Conservation (phyloP, 768 basidiomycete species). For the Termitomyces sp. region DNA sequence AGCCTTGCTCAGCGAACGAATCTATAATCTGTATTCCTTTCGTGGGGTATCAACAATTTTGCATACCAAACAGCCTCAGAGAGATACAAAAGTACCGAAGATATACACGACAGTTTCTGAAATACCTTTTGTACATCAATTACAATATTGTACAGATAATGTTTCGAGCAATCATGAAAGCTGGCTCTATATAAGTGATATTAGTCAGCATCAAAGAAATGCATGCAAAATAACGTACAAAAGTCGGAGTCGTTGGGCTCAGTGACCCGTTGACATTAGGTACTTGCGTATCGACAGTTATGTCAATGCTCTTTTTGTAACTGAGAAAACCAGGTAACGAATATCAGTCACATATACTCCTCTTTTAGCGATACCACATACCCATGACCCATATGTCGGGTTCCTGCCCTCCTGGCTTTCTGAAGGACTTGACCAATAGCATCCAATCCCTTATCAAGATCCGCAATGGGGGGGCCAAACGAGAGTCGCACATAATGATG, state of each 20-base stretch:
- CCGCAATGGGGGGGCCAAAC: constrained; percentile 77
- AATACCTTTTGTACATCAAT: not conserved
- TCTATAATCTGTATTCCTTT: not conserved
- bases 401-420: constrained; percentile 60
- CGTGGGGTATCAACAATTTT: not conserved
- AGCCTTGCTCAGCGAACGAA: not conserved
- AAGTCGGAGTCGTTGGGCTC: constrained; percentile 5
- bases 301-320: constrained; percentile 24
- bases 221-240: constrained; percentile 5
- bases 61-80: not conserved
- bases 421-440: constrained; percentile 77
- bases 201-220: not conserved
- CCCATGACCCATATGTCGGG: constrained; percentile 60
- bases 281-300: constrained; percentile 10
- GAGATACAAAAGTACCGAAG: not conserved
- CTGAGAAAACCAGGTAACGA: constrained; percentile 10
- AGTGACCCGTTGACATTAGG: constrained; percentile 14
- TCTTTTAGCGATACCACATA: constrained; percentile 21
- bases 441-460: constrained; percentile 80
- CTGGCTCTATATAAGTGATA: not conserved
- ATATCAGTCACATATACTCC: not conserved
- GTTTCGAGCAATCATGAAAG: not conserved
- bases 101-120: not conserved
- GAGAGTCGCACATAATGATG: constrained; percentile 86
- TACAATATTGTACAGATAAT: not conserved